Evolutionary conservation across 2,329 filamentous ascomycete species (phyloP).

Genomic region (Botrytis galanthina): DNA sequence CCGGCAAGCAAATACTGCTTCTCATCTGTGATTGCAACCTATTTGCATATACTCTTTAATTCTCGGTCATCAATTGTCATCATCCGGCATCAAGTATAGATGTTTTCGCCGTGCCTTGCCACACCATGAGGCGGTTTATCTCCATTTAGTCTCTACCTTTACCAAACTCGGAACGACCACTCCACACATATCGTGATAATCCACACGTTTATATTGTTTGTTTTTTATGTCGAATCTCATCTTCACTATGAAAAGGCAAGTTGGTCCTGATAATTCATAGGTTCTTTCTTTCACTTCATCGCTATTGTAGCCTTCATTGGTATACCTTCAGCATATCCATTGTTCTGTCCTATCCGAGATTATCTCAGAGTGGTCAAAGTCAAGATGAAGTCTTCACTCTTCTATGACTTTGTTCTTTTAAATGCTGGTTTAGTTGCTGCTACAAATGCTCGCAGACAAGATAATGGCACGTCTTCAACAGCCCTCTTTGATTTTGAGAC

Average conservation of each 20-base stretch:
- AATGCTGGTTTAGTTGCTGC: background rate
- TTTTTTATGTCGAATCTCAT: background rate
- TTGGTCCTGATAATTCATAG: background rate
- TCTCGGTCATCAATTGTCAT: background rate
- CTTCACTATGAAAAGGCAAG: constrained; percentile 1
- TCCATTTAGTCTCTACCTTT: background rate
- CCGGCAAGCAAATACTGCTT: background rate
- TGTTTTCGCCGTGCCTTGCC: background rate
- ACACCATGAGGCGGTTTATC: background rate
- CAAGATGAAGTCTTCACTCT: constrained; percentile 8
- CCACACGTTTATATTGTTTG: background rate
- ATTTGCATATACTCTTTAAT: background rate
- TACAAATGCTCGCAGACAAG: background rate
- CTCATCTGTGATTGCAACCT: background rate
- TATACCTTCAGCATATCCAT: background rate
- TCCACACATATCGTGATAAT: background rate
- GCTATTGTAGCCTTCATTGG: background rate
- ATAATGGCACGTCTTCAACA: background rate
- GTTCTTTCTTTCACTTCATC: background rate
- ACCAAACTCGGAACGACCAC: background rate
- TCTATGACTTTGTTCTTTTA: background rate
- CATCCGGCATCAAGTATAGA: background rate
- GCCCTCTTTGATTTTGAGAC: constrained; percentile 10
- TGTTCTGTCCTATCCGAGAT: background rate
- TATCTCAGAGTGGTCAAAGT: background rate